A percentile compares a stretch with the other conserved stretches of the same genome.
Conservation (phyloP, 192 early-diverging fungal genomes). For the Umbelopsis sp. region DNA sequence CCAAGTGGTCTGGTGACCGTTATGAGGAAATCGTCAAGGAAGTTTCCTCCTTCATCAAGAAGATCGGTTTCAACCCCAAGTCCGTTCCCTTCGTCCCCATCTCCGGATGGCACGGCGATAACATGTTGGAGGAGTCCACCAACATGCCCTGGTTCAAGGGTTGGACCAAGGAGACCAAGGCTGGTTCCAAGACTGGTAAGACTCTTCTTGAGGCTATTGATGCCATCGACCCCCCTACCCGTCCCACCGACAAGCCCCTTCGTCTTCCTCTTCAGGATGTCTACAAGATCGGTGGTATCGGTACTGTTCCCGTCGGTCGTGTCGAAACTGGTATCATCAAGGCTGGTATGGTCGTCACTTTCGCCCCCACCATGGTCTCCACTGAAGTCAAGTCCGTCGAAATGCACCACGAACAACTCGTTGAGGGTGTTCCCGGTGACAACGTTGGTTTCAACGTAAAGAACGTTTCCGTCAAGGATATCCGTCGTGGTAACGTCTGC, state of each 20-base stretch:
- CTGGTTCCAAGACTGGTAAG: conserved; percentile 63
- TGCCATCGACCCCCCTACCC: conserved; percentile 87
- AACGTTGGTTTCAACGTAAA: too few relatives aligned
- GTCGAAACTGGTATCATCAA: too few relatives aligned
- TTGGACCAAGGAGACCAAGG: conserved; percentile 91
- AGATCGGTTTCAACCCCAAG: conserved; percentile 95
- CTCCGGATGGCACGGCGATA: conserved; percentile 98
- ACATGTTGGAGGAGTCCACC: conserved; percentile 91
- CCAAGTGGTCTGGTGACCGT: conserved; percentile 93
- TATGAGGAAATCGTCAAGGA: conserved; percentile 97
- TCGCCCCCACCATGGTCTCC: conserved; percentile 91
- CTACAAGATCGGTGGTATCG: conserved; percentile 98
- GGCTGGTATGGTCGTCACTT: too few relatives aligned
- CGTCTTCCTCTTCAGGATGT: conserved; percentile 97
- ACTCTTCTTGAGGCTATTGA: conserved; percentile 96
- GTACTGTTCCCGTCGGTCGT: conserved; percentile 95
- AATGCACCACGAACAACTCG: conserved; percentile 96
- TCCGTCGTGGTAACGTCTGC: too few relatives aligned
- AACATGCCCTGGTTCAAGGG: conserved; percentile 99
- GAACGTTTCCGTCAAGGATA: too few relatives aligned
- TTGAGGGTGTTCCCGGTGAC: conserved; percentile 82
- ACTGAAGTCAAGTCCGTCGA: conserved; percentile 98
- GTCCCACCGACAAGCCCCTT: conserved; percentile 92
- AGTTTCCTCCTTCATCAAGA: conserved; percentile 94
- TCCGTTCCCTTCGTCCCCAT: conserved; percentile 95